phyloP scores from a whole-genome alignment of 805 yeast genomes.

The Saturnispora gosingensis region DNA sequence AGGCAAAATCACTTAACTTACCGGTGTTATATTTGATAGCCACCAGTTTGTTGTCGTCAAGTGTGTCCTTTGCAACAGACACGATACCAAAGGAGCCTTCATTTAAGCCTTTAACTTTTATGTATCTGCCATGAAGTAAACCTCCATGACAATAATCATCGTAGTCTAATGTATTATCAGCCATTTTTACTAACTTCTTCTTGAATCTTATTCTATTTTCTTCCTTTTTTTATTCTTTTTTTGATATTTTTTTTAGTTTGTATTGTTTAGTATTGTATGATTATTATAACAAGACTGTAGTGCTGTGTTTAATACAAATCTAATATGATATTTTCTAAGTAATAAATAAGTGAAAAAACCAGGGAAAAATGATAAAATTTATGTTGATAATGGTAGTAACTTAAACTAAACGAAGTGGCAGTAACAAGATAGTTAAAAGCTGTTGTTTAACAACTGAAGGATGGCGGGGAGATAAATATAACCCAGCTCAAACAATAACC shows the following conservation, averaged over 20 bases:
- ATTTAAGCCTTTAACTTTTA: conserved; percentile 63
- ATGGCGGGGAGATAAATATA: not conserved
- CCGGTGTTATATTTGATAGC: conserved; percentile 83
- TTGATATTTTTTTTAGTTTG: not conserved
- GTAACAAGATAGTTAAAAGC: not conserved
- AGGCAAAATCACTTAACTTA: conserved; percentile 33
- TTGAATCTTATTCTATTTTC: no score
- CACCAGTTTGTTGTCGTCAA: conserved; percentile 39
- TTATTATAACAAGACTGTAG: not conserved
- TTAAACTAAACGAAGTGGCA: not conserved
- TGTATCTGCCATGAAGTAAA: conserved; percentile 54
- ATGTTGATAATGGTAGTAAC: not conserved
- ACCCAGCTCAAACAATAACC: not conserved
- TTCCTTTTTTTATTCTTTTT: not conserved
- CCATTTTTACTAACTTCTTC: not conserved
- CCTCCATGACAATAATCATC: conserved; percentile 26
- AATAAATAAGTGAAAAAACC: not conserved
- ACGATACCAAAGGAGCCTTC: conserved; percentile 94
- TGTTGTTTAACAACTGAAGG: not conserved
- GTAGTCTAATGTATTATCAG: conserved; percentile 16
- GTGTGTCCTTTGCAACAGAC: conserved; percentile 70
- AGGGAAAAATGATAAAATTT: not conserved
- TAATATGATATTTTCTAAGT: not conserved
- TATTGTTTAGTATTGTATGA: not conserved
- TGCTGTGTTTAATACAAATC: not conserved